Base-by-base conservation (phyloP, 1,284 basidiomycete species). In the Coriolopsis trogii region DNA sequence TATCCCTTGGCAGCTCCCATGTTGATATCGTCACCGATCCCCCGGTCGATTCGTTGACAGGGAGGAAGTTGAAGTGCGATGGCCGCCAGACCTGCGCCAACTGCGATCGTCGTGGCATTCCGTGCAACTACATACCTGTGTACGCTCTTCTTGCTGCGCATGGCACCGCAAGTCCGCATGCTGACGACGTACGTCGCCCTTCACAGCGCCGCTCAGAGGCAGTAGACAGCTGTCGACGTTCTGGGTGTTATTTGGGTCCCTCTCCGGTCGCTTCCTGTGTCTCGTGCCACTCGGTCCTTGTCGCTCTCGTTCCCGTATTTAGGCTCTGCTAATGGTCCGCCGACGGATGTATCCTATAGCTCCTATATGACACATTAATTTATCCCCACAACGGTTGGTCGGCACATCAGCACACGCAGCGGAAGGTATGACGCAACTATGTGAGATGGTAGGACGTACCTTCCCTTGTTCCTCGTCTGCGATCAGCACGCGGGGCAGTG, bases 41-140 rank as follows among this genome's bases (percentile, higher is more conserved):
- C 37, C 30, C 29, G 42, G 10, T 37, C 49, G 21, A 41, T 43
- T 39, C 37, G 42, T 24, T 31, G 20, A 6, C 53, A 69, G 67
- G 65, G 16, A 59, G 67, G 25, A 69, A 69, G 53, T 58, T 69
- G 25, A 69, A 69, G 39, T 69, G 67, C 50, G 67, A 69, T 51
- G 67, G 67, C 43, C 65, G 67, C 28, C 41, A 60, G 41, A 67
- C 63, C 7, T 69, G 67, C 49, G 63, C 58, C 15, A 67, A 69
- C 53, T 69, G 67, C 57, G 62, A 66, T 44, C 62, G 64, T 34
- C 60, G 67, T n/a, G 55, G 58, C 36, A 63, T 69, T 21, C 50
- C 62, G 6, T 69, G 67, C 55, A 52, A 57, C 46, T 69, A 69
- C 50, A 51, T 65, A 26, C 67, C 67, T 31, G 67, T 69, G 67